These are phyloP conservation scores for Ilyonectria destructans DNA, from an alignment of 2,329 filamentous ascomycete species.

Conservation along the genomic window DNA sequence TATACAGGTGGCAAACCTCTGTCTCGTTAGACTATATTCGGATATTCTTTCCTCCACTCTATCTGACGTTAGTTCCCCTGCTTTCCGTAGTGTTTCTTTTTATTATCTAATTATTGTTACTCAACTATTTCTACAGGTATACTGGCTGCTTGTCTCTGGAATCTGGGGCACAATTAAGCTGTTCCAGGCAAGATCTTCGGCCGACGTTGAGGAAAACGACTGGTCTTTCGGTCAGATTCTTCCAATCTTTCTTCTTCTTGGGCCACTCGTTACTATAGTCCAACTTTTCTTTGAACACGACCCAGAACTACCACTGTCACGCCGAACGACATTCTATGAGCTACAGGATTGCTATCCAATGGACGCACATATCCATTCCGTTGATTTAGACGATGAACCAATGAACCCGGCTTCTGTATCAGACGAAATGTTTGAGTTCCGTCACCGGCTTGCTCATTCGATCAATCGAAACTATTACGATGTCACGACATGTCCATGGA, in stretches of 20 bases:
- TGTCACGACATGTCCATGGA: too few species aligned
- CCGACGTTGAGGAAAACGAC: conserved; percentile 4
- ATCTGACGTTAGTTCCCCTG: not conserved
- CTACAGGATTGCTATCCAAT: not conserved
- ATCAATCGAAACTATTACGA: too few species aligned
- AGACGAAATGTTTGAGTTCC: too few species aligned
- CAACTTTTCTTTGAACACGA: not conserved
- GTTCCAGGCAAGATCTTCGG: not conserved
- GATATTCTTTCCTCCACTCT: conserved; percentile 9
- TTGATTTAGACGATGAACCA: too few species aligned
- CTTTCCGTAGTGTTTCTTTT: not conserved
- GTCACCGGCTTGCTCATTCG: too few species aligned
- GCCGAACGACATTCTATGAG: not conserved
- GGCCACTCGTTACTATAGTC: not conserved
- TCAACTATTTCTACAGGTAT: conserved; percentile 1
- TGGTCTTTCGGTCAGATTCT: conserved; percentile 30
- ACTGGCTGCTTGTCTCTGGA: not conserved
- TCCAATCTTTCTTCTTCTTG: conserved; percentile 19
- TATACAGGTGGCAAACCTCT: not conserved
- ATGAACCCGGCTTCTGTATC: too few species aligned
- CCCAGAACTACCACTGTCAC: not conserved
- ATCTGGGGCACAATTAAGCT: conserved; percentile 13
- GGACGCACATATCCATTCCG: not conserved
- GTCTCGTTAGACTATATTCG: not conserved
- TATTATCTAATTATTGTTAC: too few species aligned